Evolutionary conservation across 2,329 filamentous ascomycete species (phyloP).

Genomic region (Trichoderma simmonsii): DNA sequence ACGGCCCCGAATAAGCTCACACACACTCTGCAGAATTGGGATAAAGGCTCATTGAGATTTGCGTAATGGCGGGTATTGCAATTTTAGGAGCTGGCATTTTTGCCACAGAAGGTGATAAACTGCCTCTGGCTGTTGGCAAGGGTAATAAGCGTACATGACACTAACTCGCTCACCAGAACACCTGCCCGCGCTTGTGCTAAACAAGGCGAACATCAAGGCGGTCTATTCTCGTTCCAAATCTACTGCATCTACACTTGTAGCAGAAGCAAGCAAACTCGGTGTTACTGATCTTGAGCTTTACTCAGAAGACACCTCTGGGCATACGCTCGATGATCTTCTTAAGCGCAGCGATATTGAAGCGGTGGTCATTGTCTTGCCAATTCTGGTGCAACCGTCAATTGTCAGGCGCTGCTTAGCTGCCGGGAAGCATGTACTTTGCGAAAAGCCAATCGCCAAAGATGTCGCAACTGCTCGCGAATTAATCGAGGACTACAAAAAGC

Average conservation of each 20-base stretch:
- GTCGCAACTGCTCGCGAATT: slow-evolving; percentile 7
- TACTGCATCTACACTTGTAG: neutral
- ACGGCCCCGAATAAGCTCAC: neutral
- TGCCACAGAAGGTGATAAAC: neutral
- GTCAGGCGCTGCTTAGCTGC: slow-evolving; percentile 8
- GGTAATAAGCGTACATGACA: neutral
- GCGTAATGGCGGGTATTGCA: slow-evolving; percentile 4
- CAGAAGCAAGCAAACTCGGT: slow-evolving; percentile 1
- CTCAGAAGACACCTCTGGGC: slow-evolving; percentile 7
- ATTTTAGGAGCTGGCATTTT: slow-evolving; percentile 15
- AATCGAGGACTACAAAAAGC: slow-evolving; percentile 9
- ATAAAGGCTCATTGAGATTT: neutral
- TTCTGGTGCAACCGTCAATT: slow-evolving; percentile 11
- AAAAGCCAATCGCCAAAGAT: slow-evolving; percentile 15
- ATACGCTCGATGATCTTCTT: slow-evolving; percentile 8
- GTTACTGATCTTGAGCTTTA: slow-evolving; percentile 1
- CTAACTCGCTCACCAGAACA: slow-evolving; percentile 1
- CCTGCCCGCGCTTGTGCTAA: neutral
- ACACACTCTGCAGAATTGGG: neutral
- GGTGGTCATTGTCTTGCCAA: slow-evolving; percentile 1
- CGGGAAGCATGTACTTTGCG: slow-evolving; percentile 11
- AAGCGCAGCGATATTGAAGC: slow-evolving; percentile 4
- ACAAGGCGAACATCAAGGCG: slow-evolving; percentile 7
- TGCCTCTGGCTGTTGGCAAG: neutral
- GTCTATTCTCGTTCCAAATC: slow-evolving; percentile 8